Conservation (phyloP, 768 basidiomycete genomes). For the Pholiota microspora region DNA sequence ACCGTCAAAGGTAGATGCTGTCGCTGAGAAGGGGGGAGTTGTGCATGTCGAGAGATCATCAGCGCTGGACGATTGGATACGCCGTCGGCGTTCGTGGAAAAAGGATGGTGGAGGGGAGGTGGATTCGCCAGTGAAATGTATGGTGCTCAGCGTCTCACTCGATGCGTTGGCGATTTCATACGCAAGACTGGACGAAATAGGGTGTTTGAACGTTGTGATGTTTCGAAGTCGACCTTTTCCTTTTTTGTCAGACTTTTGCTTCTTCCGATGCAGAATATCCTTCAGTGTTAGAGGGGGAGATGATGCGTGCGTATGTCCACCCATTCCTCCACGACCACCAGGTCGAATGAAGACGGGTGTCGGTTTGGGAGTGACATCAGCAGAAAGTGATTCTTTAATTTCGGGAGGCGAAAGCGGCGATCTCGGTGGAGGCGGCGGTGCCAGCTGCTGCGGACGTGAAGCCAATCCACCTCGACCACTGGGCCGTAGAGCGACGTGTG, state of each 20-base stretch:
- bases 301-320: not conserved
- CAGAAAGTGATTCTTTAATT: not conserved
- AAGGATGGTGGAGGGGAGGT: constrained; percentile 11
- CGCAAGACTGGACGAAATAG: constrained; percentile 8
- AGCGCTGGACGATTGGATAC: not conserved
- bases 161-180: constrained; percentile 13
- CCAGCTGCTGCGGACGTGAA: constrained; percentile 16
- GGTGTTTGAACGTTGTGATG: constrained; percentile 1
- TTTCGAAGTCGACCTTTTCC: constrained; percentile 4
- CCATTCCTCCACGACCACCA: constrained; percentile 10
- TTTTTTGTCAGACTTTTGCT: not conserved
- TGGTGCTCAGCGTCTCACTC: constrained; percentile 13
- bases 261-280: constrained; percentile 7
- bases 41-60: not conserved
- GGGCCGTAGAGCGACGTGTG: constrained; percentile 8
- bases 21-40: constrained; percentile 9
- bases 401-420: not conserved
- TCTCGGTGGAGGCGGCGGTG: not conserved
- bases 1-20: constrained; percentile 11
- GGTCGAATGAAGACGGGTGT: constrained; percentile 5
- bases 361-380: too few species aligned
- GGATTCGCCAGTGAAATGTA: constrained; percentile 17
- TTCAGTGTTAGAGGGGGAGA: not conserved
- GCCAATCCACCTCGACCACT: constrained; percentile 20
- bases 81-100: constrained; percentile 6